Evolutionary conservation across 441 rosid species (phyloP), one percentile per base, ranked within the genome.

Genomic region (Melastoma candidum): DNA sequence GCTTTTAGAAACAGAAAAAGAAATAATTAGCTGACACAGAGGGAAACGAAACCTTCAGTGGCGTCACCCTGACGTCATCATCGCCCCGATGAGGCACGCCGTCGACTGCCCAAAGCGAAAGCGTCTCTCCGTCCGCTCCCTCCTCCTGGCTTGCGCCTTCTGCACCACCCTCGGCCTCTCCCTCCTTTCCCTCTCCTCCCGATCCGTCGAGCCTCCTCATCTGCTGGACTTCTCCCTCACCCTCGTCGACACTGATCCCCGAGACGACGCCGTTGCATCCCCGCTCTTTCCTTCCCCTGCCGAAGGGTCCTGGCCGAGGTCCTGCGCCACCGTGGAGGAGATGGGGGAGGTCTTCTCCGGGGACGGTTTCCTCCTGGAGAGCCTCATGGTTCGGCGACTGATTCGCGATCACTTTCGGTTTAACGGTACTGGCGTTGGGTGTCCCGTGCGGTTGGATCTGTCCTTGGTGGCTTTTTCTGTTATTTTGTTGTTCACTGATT

Each of bases 251-350:
- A n/a, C 47, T 46, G 56, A 46, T 68, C 46, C 2, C n/a, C 29
- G 3, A 2, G 41, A 43, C 53, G 47, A 14, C 24, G 48, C n/a
- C 54, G 11, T 13, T 22, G 52, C 2, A 24, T 49, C 24, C 11
- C n/a, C 47, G 26, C 13, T 13, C 0, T 27, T 36, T 11, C 44
- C 25, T 39, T 36, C 26, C 46, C 63, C 8, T 46, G 6, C 49
- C 8, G 50, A 13, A 52, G 53, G 12, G 27, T 47, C 49, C 44
- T n/a, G 32, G 4, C 57, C 12, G 11, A 39, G 74, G 49, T 44
- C 77, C 5, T 92, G 98, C 60, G 90, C 90, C 24, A 85, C 95
- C 51, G 96, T 87, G 59, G 96, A 87, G 63, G 89, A 87, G 61
- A 92, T 92, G 98, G 96, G 96, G 48, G 73, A 66, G 53, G 77